Percentiles rank a stretch among this genome's conserved stretches.
Conservation (phyloP, 225 moss, liverwort and hornwort genomes). For the Rhytidiadelphus loreus region DNA sequence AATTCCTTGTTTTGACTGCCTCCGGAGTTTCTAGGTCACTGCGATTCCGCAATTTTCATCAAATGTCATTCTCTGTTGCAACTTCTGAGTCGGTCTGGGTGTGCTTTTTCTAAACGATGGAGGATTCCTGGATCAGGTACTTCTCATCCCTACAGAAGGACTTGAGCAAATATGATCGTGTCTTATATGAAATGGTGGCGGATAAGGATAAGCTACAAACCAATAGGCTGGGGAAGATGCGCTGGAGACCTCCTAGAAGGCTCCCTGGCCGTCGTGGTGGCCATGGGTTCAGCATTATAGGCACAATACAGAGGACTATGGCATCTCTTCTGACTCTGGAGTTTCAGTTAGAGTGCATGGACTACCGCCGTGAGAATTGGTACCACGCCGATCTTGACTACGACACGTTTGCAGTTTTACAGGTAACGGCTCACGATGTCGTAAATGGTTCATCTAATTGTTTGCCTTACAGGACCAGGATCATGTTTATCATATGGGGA, state of each 20-base stretch:
- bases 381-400: slow-evolving; percentile 96
- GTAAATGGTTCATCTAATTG: neutral
- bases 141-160: slow-evolving; percentile 80
- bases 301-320: slow-evolving; percentile 80
- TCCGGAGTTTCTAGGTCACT: neutral
- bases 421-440: slow-evolving; percentile 32
- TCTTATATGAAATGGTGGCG: slow-evolving; percentile 98
- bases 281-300: slow-evolving; percentile 80
- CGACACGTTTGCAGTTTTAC: slow-evolving; percentile 77
- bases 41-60: neutral
- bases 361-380: slow-evolving; percentile 97
- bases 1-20: neutral
- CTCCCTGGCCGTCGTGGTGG: slow-evolving; percentile 56
- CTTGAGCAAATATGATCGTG: slow-evolving; percentile 79
- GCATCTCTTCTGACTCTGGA: slow-evolving; percentile 79
- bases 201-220: slow-evolving; percentile 91
- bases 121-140: slow-evolving; percentile 43
- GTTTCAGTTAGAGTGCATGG: slow-evolving; percentile 99
- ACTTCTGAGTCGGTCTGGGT: neutral
- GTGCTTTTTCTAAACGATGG: neutral
- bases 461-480: neutral
- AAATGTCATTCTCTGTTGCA: neutral
- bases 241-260: slow-evolving; percentile 94
- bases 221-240: slow-evolving; percentile 77
- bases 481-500: neutral